Conservation (phyloP, 768 basidiomycete genomes). For the Pulveroboletus sp. region DNA sequence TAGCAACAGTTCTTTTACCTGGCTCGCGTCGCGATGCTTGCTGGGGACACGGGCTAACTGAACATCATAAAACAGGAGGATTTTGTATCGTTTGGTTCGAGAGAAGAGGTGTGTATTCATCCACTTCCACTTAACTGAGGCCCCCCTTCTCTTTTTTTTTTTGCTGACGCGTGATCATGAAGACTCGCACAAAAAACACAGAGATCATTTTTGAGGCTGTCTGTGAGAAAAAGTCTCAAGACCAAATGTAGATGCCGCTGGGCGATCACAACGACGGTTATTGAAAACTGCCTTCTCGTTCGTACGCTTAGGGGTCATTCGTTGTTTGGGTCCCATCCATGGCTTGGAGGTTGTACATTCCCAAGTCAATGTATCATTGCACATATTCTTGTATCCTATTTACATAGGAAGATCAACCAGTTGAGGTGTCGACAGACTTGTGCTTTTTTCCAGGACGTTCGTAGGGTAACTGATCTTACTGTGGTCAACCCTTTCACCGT, state of each 20-base stretch:
- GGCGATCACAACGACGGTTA: neutral
- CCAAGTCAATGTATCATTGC: constrained; percentile 4
- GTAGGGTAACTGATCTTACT: too few relatives aligned
- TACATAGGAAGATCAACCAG: neutral
- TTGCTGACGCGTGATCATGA: neutral
- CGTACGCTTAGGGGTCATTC: too few relatives aligned
- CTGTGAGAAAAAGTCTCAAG: constrained; percentile 10
- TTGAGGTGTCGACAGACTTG: neutral
- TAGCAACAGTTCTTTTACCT: constrained; percentile 2
- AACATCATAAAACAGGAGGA: constrained; percentile 6
- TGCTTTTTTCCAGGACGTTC: neutral
- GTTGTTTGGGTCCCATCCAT: neutral
- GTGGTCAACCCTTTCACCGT: too few relatives aligned
- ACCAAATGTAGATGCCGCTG: constrained; percentile 3
- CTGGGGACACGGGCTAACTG: constrained; percentile 6
- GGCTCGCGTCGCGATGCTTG: neutral
- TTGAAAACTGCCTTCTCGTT: too few relatives aligned
- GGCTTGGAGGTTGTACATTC: neutral
- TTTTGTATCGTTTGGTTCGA: constrained; percentile 6
- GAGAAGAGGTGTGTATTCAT: constrained; percentile 10
- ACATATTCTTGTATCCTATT: constrained; percentile 3
- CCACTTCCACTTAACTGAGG: neutral
- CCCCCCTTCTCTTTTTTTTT: neutral
- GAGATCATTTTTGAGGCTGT: constrained; percentile 20
- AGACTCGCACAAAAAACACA: constrained; percentile 14